A percentile compares a stretch with the other conserved stretches of the same genome.
Evolutionary conservation across 176 grass and related monocot genomes (phyloP).

Genomic region (Tillandsia leiboldiana): DNA sequence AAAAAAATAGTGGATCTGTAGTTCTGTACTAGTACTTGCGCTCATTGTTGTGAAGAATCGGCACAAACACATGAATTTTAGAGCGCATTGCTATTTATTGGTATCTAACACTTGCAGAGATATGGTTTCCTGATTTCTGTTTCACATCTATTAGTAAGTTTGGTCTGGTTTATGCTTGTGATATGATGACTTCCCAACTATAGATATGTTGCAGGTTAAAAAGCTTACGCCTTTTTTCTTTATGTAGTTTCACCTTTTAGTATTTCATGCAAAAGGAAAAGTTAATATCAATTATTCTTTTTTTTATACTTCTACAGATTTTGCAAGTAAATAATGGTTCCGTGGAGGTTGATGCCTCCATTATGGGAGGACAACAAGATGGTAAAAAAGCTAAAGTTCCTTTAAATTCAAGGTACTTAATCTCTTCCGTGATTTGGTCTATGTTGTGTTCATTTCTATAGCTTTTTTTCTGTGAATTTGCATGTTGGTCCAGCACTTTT

Average conservation of each 20-base stretch:
- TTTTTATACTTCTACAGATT: conserved; percentile 41
- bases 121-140: not conserved
- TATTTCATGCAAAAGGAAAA: not conserved
- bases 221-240: not conserved
- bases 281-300: conserved; percentile 1
- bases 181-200: not conserved
- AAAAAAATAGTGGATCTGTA: too few species aligned
- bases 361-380: conserved; percentile 81
- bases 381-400: conserved; percentile 85
- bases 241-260: not conserved
- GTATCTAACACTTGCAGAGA: too few species aligned
- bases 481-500: too few species aligned
- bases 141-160: not conserved
- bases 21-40: too few species aligned
- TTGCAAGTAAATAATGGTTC: conserved; percentile 83
- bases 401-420: conserved; percentile 69
- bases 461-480: not conserved
- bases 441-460: not conserved
- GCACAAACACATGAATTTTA: too few species aligned
- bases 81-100: too few species aligned
- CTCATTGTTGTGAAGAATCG: too few species aligned
- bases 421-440: not conserved
- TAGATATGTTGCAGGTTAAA: not conserved
- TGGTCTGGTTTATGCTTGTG: not conserved
- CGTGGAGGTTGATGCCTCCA: conserved; percentile 75